phyloP scores from a whole-genome alignment of 164 flowering plant species.

The Macadamia tetraphylla region DNA sequence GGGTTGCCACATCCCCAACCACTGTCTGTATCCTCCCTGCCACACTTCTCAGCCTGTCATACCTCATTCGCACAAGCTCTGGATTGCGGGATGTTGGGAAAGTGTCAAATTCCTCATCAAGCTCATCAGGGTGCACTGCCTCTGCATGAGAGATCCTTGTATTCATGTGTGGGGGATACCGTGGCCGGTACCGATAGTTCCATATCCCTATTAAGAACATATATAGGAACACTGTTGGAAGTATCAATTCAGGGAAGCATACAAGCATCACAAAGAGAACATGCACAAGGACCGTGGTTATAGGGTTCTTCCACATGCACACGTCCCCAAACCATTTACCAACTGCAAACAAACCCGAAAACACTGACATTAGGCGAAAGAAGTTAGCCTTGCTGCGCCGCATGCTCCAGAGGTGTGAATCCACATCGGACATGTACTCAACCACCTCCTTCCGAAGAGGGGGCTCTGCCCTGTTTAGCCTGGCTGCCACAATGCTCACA shows the following conservation, averaged over 20 bases:
- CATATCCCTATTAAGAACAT: conserved; percentile 90
- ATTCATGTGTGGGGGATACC: conserved; percentile 88
- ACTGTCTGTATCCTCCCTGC: conserved; percentile 78
- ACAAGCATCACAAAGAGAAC: conserved; percentile 77
- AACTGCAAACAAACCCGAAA: conserved; percentile 65
- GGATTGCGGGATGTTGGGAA: conserved; percentile 60
- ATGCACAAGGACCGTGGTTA: conserved; percentile 81
- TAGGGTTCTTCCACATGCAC: conserved; percentile 84
- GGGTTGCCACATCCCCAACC: conserved; percentile 70
- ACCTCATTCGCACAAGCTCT: conserved; percentile 69
- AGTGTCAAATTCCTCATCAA: conserved; percentile 80
- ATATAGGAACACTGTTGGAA: conserved; percentile 77
- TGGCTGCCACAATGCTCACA: conserved; percentile 64
- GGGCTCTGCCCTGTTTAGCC: conserved; percentile 84
- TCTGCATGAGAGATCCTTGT: conserved; percentile 68
- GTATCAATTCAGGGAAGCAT: conserved; percentile 76
- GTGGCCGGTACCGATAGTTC: conserved; percentile 82
- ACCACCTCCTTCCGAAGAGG: conserved; percentile 85
- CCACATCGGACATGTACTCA: conserved; percentile 94
- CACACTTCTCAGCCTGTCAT: conserved; percentile 68
- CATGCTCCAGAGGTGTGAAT: conserved; percentile 94
- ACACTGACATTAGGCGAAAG: conserved; percentile 70
- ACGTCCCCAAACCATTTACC: conserved; percentile 80
- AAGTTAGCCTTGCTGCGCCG: conserved; percentile 86
- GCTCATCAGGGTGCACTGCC: conserved; percentile 63